Conservation (phyloP, 345 rosid genomes). For the Aquilaria sinensis region DNA sequence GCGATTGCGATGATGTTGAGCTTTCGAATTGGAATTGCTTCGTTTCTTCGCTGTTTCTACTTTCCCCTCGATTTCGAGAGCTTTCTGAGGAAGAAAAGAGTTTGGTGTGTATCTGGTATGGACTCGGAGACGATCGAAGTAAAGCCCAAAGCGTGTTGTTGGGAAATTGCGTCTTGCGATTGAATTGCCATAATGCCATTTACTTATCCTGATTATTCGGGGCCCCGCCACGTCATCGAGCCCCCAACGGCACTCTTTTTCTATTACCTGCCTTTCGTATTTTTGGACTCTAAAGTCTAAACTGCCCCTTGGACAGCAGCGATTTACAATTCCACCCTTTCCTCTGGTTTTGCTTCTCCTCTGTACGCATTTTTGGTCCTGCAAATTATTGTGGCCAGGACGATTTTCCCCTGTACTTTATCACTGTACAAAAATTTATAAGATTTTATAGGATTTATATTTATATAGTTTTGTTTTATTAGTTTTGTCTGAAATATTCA, state of each 20-base stretch:
- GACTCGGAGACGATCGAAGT: neutral
- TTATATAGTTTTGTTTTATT: too few relatives aligned
- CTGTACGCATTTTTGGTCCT: too few relatives aligned
- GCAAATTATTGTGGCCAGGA: too few relatives aligned
- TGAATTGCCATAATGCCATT: neutral
- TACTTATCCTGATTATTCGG: constrained; percentile 7
- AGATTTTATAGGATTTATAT: too few relatives aligned
- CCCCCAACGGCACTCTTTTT: constrained; percentile 2
- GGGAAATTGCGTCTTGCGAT: neutral
- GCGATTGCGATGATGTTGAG: constrained; percentile 6
- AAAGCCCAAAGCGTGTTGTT: constrained; percentile 3
- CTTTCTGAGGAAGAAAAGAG: constrained; percentile 1
- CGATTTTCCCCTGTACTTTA: too few relatives aligned
- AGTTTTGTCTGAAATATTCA: too few relatives aligned
- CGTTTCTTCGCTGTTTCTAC: neutral
- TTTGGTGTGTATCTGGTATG: neutral
- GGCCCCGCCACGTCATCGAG: constrained; percentile 9
- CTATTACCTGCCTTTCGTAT: neutral
- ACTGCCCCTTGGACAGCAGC: too few relatives aligned
- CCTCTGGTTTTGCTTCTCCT: too few relatives aligned
- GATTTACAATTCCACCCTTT: too few relatives aligned
- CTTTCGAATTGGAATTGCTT: neutral
- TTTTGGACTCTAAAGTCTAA: too few relatives aligned
- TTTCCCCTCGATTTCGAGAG: neutral
- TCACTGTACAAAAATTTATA: too few relatives aligned